Evolutionary conservation across 1,284 basidiomycete genomes (phyloP), one percentile per base, ranked within the genome.

Genomic region (Marasmius sp.): DNA sequence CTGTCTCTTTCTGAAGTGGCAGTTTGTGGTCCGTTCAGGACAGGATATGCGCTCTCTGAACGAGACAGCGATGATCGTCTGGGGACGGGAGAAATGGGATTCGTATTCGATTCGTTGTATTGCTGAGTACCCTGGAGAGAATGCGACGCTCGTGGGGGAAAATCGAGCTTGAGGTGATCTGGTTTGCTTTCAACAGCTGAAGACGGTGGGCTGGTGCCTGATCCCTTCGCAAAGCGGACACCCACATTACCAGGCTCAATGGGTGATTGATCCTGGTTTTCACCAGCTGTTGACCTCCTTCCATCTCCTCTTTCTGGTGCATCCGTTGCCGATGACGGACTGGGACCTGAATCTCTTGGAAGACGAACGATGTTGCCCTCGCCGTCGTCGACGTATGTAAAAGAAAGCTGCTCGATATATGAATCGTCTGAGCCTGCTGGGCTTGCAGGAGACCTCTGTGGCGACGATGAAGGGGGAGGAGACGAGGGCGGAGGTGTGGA

Each of bases 331-430:
- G 60, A 57, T 27, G 61, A 47, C n/a, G 57, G 58, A 62, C 16
- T 59, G 54, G 37, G 51, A 16, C 43, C 52, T 54, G 64, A 65
- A 43, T 60, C 62, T 65, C 81, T 82, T 43, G 83, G 80, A 41
- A 79, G 67, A 47, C 89, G 85, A 45, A 87, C 77, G 62, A 81
- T 80, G 66, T 89, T 83, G 3, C 88, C 89, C 3, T 83, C 75
- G 6, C 79, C 77, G 71, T 88, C 85, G 55, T 79, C 76, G 62
- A 85, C 80, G 65, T 89, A 91, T 67, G 87, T 85, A 70, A 91
- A 90, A 2, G 88, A 90, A 63, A 90, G 81, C 65, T 90, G 88
- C 48, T 85, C 83, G 65, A 87, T 82, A 62, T 85, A 75, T 18
- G 83, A 85, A 0, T 83, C 85, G 62, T 85, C 83, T 68, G 86